Conservation (phyloP, 108 stramenopile species). For the Craspedostauros australis region DNA sequence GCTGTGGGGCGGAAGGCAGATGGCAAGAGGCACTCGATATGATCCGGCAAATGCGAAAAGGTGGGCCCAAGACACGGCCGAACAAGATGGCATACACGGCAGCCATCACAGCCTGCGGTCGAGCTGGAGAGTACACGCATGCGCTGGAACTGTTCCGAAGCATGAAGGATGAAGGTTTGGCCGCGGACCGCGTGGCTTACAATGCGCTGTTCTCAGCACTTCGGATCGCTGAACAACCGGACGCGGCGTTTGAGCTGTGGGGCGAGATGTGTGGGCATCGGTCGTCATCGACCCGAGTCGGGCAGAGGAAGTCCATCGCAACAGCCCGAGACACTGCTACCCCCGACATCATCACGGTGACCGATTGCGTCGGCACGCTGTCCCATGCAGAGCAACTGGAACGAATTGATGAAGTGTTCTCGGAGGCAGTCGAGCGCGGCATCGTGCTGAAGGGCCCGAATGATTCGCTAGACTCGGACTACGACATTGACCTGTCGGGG, state of each 20-base stretch:
- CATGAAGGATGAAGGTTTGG: slow-evolving; percentile 53
- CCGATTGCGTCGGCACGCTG: slow-evolving; percentile 65
- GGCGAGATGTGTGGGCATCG: slow-evolving; percentile 52
- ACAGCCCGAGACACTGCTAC: slow-evolving; percentile 23
- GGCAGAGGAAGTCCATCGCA: slow-evolving; percentile 11
- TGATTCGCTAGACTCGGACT: slow-evolving; percentile 44
- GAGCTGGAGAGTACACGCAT: slow-evolving; percentile 49
- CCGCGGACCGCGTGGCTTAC: slow-evolving; percentile 66
- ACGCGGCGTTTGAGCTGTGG: slow-evolving; percentile 57
- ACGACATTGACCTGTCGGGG: slow-evolving; percentile 64
- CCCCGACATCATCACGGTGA: slow-evolving; percentile 79
- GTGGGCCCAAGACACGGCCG: slow-evolving; percentile 40
- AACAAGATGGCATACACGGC: slow-evolving; percentile 69
- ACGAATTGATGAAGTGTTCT: slow-evolving; percentile 53
- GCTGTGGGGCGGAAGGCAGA: slow-evolving; percentile 68
- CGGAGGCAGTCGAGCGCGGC: slow-evolving; percentile 52
- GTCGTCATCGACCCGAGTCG: neutral
- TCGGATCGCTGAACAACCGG: slow-evolving; percentile 42
- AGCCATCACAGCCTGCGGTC: slow-evolving; percentile 57
- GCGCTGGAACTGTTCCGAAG: slow-evolving; percentile 62
- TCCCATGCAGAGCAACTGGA: slow-evolving; percentile 26
- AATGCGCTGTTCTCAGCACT: slow-evolving; percentile 74
- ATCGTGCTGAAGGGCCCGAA: slow-evolving; percentile 41
- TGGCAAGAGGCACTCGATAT: slow-evolving; percentile 72
- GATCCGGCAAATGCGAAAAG: slow-evolving; percentile 60